Evolutionary conservation across 1,284 basidiomycete species (phyloP).

Genomic region (Peniophora sp.): DNA sequence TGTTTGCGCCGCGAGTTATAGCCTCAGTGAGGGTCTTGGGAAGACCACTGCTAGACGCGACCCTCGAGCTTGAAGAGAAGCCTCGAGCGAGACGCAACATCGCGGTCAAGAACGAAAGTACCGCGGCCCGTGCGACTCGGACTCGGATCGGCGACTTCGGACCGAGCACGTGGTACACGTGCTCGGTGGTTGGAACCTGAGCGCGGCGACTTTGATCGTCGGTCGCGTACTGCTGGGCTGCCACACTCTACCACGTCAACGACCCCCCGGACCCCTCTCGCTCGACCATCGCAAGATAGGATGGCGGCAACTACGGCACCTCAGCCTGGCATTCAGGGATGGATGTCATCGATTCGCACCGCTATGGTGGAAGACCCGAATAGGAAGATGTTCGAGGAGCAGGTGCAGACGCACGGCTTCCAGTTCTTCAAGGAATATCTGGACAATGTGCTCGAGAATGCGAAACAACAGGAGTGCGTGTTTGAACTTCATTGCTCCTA

Average conservation of each 20-base stretch:
- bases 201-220: no score
- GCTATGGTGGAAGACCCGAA: conserved; percentile 68
- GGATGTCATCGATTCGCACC: conserved; percentile 59
- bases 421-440: conserved; percentile 73
- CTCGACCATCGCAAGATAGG: no score
- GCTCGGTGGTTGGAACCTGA: no score
- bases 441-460: conserved; percentile 58
- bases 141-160: no score
- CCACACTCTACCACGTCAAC: no score
- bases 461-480: conserved; percentile 50
- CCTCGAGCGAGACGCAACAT: not conserved
- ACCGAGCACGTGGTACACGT: no score
- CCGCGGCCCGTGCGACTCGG: no score
- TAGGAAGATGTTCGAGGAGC: conserved; percentile 58
- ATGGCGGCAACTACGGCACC: no score
- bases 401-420: conserved; percentile 67
- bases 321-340: conserved; percentile 31
- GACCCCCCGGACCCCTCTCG: no score
- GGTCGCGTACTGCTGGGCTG: no score
- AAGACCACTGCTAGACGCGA: conserved; percentile 5
- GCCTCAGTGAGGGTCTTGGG: conserved; percentile 11
- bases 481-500: not conserved
- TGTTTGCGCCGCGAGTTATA: conserved; percentile 16
- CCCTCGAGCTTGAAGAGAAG: conserved; percentile 6
- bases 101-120: no score